A percentile compares a stretch with the other conserved stretches of the same genome.
Evolutionary conservation across 345 rosid genomes (phyloP).

Genomic region (Salix brachista): DNA sequence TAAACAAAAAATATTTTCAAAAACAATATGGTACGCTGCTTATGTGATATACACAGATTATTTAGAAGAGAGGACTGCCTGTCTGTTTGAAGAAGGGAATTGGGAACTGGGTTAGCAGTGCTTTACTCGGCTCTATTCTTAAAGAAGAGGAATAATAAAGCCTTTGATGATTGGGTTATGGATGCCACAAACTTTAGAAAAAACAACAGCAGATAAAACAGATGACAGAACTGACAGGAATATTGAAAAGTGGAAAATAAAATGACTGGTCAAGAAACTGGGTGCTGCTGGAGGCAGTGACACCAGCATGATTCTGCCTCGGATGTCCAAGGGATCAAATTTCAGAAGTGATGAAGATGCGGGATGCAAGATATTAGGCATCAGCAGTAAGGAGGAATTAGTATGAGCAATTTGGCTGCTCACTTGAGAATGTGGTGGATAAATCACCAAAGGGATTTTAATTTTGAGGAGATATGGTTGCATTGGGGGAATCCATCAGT

Average conservation of each 20-base stretch:
- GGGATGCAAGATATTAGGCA: not conserved
- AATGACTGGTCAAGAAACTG: too few species aligned
- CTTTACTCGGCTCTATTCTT: slow-evolving; percentile 8
- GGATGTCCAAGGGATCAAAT: not conserved
- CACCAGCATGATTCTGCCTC: not conserved
- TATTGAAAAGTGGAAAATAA: too few species aligned
- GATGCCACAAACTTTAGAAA: slow-evolving; percentile 13
- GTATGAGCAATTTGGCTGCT: not conserved
- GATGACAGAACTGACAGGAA: too few species aligned
- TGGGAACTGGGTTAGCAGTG: slow-evolving; percentile 25
- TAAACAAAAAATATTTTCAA: too few species aligned
- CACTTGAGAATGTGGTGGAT: not conserved
- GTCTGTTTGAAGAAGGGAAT: slow-evolving; percentile 51
- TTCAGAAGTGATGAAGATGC: not conserved
- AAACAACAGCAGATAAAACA: too few species aligned
- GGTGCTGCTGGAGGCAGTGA: too few species aligned
- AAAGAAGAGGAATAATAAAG: slow-evolving; percentile 23
- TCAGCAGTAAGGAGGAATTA: not conserved
- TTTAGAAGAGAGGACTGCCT: slow-evolving; percentile 27
- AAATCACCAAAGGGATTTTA: not conserved
- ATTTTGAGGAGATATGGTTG: too few species aligned
- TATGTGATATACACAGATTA: too few species aligned
- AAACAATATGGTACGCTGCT: too few species aligned
- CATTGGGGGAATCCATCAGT: not conserved
- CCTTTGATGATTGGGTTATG: slow-evolving; percentile 30